Base-by-base conservation (phyloP, 441 rosid genomes). In the Croton laevigatus region DNA sequence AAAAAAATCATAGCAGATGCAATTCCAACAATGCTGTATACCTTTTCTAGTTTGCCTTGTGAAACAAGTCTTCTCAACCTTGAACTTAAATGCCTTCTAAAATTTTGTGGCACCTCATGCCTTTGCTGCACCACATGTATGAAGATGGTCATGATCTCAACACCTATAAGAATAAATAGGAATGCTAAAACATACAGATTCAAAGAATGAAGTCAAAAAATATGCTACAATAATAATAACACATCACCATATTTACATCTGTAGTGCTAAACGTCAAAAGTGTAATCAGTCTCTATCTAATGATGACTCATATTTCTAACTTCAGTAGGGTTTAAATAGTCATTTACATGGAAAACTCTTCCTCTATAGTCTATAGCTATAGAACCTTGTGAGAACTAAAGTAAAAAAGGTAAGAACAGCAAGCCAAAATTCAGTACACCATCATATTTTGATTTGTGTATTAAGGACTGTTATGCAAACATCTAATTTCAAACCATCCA, bases 51-150 rank as follows among this genome's bases (percentile, higher is more conserved):
- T 82, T 89, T 89, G 36, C 89, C 89, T 77, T 85, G 89, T 42
- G 76, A 73, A 75, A 87, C 92, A 72, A 91, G 92, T 78, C 94
- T 87, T 76, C 89, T 86, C 80, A 91, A 80, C 77, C 86, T 89
- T 77, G 94, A 81, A 81, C 90, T 78, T 55, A 89, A 78, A 51
- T 66, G 66, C 84, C 89, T 87, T 82, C 91, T 91, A 66, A 91
- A 91, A 75, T 84, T 86, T 71, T 69, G 79, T 57, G 89, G 94
- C 69, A 81, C 84, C 69, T 81, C 85, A 53, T 83, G 85, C 78
- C 79, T 81, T 79, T 82, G 81, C 86, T 89, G 88, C 86, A 75
- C 48, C 64, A 73, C 57, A 75, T 38, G 45, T 73, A 60, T 60
- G 66, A 63, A 61, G 40, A 38, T 19, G 53, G 66, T 73, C 65